Evolutionary conservation across 768 basidiomycete genomes (phyloP), one percentile per base, ranked within the genome.

Genomic region (Termitomyces sp.): DNA sequence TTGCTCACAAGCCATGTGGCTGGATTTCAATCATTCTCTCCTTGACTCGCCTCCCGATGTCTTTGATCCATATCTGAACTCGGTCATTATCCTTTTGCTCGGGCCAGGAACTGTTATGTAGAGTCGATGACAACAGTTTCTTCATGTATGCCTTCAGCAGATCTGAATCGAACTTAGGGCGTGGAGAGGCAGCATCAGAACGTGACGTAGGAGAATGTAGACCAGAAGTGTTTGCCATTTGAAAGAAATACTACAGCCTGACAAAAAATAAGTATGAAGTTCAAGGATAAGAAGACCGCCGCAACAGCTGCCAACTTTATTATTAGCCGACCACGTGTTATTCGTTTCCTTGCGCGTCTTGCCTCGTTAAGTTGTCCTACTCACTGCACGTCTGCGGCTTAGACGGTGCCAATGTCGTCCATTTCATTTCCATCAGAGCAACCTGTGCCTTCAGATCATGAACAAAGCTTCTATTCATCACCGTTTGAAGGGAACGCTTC

Each of bases 11-110:
- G 57, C 90, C 88, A 62, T 78, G 78, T 31, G 90, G 86, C 65
- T 90, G 86, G 53, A 93, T 90, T 67, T 88, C 88, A 53, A 90
- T 63, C 89, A 92, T 92, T 64, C 92, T 77, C 69, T 91, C 87
- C 71, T 92, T 94, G 44, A 94, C 83, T 47, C 92, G 80, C 65
- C 90, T 88, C 20, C 88, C 84, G 57, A 94, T 87, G 65, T 94
- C 89, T 70, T 86, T 90, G 69, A 90, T 91, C 86, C 88, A 90
- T 5, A 71, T 76, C 69, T 83, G 87, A 18, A 87, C 80, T 57
- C 79, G 81, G 34, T 92, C 88, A 26, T 81, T 78, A 54, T 93
- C 90, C 63, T 82, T 83, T 48, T 77, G 67, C 44, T 85, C 82
- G 32, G 85, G 80, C 91, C 90, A 94, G 10, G 79, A 67, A 54